These are phyloP conservation scores for Globisporangium nunn DNA, from an alignment of 352 stramenopile genomes.

Conservation along the genomic window DNA sequence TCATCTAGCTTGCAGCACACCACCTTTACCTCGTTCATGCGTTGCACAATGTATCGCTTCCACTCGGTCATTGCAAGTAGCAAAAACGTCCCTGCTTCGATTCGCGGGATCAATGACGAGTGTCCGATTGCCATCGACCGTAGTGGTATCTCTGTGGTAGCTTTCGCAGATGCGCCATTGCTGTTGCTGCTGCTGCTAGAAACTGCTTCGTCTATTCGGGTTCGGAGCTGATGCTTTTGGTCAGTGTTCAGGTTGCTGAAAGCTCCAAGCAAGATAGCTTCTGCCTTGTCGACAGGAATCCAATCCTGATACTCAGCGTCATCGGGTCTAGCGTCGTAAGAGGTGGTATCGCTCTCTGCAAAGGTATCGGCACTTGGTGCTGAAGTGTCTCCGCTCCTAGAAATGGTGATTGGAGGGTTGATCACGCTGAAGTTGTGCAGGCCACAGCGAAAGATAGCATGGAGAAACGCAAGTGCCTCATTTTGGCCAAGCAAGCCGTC, in stretches of 20 bases:
- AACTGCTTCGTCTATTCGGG: constrained; percentile 26
- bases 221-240: constrained; percentile 33
- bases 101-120: constrained; percentile 12
- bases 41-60: constrained; percentile 58
- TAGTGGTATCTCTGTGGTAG: not conserved
- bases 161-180: not conserved
- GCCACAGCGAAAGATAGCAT: constrained; percentile 47
- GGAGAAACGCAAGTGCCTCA: constrained; percentile 55
- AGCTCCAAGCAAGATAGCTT: constrained; percentile 39
- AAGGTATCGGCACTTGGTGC: not conserved
- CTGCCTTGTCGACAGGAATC: constrained; percentile 24
- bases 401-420: constrained; percentile 16
- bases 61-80: constrained; percentile 58
- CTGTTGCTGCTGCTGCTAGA: not conserved
- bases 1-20: constrained; percentile 50
- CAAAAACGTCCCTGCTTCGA: constrained; percentile 48
- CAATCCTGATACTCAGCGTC: constrained; percentile 18
- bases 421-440: constrained; percentile 50
- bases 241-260: constrained; percentile 43
- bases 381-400: not conserved
- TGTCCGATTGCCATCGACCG: not conserved
- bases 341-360: not conserved
- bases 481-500: constrained; percentile 64
- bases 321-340: not conserved
- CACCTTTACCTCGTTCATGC: constrained; percentile 61